These are phyloP conservation scores for Pseudozyma flocculosa DNA, from an alignment of 1,284 basidiomycete genomes.

Conservation along the genomic window DNA sequence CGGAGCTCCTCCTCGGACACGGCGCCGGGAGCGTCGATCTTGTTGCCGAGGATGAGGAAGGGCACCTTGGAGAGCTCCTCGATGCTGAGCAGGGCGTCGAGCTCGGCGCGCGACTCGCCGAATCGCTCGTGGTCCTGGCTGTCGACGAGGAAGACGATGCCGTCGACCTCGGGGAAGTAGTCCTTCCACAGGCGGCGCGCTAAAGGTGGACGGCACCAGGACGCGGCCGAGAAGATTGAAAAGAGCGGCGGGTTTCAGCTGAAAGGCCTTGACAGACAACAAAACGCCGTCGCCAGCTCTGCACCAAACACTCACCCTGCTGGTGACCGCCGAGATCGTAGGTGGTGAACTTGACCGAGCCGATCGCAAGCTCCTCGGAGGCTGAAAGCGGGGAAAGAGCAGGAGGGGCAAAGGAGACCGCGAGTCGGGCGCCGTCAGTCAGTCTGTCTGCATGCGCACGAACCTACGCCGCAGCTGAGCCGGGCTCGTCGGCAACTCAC, in stretches of 20 bases:
- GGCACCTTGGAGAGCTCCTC: slow-evolving; percentile 82
- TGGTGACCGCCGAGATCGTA: slow-evolving; percentile 98
- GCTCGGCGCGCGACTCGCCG: slow-evolving; percentile 90
- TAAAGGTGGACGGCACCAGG: slow-evolving; percentile 48
- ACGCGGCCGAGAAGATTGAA: neutral
- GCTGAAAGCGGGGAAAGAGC: slow-evolving; percentile 63
- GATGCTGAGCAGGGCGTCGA: slow-evolving; percentile 90
- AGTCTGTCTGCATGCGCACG: too few species aligned
- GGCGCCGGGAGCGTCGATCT: slow-evolving; percentile 97
- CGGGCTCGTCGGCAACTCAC: slow-evolving; percentile 67
- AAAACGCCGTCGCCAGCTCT: too few species aligned
- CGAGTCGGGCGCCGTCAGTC: too few species aligned
- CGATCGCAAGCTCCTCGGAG: slow-evolving; percentile 97
- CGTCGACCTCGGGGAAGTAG: slow-evolving; percentile 99
- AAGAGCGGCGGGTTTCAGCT: too few species aligned
- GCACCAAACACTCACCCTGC: slow-evolving; percentile 83
- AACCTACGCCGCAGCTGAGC: too few species aligned
- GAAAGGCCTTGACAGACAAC: too few species aligned
- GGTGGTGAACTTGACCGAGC: slow-evolving; percentile 98
- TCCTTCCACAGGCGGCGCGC: slow-evolving; percentile 98
- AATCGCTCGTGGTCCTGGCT: slow-evolving; percentile 95
- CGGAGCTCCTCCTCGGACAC: slow-evolving; percentile 97
- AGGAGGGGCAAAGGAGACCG: neutral
- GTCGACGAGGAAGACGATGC: slow-evolving; percentile 98
- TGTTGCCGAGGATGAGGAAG: slow-evolving; percentile 98